Conservation (phyloP, 148 eudicot species). For the Beta vulgaris region DNA sequence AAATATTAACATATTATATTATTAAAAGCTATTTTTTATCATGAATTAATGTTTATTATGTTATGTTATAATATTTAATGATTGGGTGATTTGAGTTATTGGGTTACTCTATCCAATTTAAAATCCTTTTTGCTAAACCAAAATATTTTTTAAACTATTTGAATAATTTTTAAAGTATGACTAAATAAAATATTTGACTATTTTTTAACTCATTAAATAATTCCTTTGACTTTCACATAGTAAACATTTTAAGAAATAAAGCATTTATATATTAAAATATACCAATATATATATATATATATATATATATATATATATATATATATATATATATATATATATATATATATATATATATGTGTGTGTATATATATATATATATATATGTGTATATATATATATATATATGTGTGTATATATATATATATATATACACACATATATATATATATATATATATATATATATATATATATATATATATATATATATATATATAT, state of each 20-base stretch:
- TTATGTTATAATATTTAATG: neutral
- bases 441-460: conserved; percentile 5
- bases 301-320: conserved; percentile 7
- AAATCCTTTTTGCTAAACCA: too few relatives aligned
- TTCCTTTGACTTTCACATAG: too few relatives aligned
- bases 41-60: neutral
- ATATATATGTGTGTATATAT: conserved; percentile 4
- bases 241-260: too few relatives aligned
- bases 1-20: too few relatives aligned
- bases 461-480: conserved; percentile 1
- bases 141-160: too few relatives aligned
- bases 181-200: too few relatives aligned
- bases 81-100: too few relatives aligned
- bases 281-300: conserved; percentile 10
- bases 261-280: too few relatives aligned
- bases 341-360: conserved; percentile 8
- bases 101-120: too few relatives aligned
- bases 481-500: conserved; percentile 2
- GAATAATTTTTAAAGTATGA: too few relatives aligned
- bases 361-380: conserved; percentile 5
- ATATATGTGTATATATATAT: conserved; percentile 2
- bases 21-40: neutral
- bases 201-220: too few relatives aligned
- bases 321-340: conserved; percentile 1
- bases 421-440: neutral